Conservation (phyloP, 2,329 filamentous ascomycete genomes). For the Aspergillus calidoustus region DNA sequence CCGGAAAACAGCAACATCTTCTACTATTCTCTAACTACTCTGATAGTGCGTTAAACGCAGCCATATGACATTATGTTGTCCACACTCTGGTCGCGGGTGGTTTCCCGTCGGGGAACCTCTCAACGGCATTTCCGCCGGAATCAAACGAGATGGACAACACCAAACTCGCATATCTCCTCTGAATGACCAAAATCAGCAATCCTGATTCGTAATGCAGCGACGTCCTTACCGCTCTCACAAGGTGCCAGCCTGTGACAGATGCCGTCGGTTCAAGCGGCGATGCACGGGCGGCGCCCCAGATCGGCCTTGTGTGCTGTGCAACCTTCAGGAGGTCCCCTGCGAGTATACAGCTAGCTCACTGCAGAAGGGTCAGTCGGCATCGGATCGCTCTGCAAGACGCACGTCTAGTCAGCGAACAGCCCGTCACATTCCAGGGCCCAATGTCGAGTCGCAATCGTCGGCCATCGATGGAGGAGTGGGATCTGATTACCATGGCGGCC, state of each 20-base stretch:
- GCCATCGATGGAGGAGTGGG: background rate
- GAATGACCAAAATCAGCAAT: background rate
- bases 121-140: background rate
- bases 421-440: background rate
- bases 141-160: background rate
- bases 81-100: background rate
- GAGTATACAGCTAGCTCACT: slow-evolving; percentile 10
- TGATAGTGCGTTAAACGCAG: background rate
- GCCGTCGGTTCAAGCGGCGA: slow-evolving; percentile 26
- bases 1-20: background rate
- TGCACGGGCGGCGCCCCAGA: slow-evolving; percentile 23
- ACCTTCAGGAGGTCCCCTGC: slow-evolving; percentile 23
- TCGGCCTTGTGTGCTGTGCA: slow-evolving; percentile 25
- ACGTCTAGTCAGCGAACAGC: background rate
- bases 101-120: slow-evolving; percentile 5
- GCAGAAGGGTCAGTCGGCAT: background rate
- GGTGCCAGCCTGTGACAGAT: slow-evolving; percentile 27
- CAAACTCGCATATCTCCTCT: background rate
- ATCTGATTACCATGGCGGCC: slow-evolving; percentile 15
- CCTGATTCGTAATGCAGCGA: background rate
- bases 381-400: background rate
- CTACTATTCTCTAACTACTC: background rate
- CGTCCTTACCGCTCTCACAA: slow-evolving; percentile 27
- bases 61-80: background rate
- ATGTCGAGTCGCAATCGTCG: background rate